phyloP scores from a whole-genome alignment of 345 rosid genomes.

The Balakata baccata region DNA sequence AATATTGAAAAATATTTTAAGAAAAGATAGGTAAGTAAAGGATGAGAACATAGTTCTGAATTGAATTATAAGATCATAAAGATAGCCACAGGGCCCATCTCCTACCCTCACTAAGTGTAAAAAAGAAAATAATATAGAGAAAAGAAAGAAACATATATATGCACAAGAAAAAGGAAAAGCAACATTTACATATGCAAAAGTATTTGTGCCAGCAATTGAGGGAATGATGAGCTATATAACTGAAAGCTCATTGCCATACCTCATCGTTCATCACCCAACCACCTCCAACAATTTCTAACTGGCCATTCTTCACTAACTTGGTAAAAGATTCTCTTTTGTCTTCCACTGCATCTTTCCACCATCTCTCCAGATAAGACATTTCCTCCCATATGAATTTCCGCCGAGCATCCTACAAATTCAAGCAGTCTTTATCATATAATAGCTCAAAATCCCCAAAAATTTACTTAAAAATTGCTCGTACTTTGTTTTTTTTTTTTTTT shows the following conservation, averaged over 20 bases:
- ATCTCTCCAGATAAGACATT: slow-evolving; percentile 94
- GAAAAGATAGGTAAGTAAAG: background rate
- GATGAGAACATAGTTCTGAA: background rate
- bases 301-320: slow-evolving; percentile 79
- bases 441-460: background rate
- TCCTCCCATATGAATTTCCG: slow-evolving; percentile 99
- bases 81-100: background rate
- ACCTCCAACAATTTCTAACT: slow-evolving; percentile 96
- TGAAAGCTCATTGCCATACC: slow-evolving; percentile 41
- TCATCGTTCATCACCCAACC: slow-evolving; percentile 99
- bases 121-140: background rate
- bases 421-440: slow-evolving; percentile 16
- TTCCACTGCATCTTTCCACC: slow-evolving; percentile 95
- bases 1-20: background rate
- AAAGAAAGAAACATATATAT: background rate
- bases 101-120: background rate
- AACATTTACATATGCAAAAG: background rate
- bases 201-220: background rate
- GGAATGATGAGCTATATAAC: background rate
- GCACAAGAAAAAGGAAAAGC: background rate
- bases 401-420: slow-evolving; percentile 56
- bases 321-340: slow-evolving; percentile 60
- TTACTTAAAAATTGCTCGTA: background rate
- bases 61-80: too few species aligned
- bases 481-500: background rate